Evolutionary conservation across 2,329 filamentous ascomycete species (phyloP), one percentile per base, ranked within the genome.

Genomic region (Whalleya microplaca): DNA sequence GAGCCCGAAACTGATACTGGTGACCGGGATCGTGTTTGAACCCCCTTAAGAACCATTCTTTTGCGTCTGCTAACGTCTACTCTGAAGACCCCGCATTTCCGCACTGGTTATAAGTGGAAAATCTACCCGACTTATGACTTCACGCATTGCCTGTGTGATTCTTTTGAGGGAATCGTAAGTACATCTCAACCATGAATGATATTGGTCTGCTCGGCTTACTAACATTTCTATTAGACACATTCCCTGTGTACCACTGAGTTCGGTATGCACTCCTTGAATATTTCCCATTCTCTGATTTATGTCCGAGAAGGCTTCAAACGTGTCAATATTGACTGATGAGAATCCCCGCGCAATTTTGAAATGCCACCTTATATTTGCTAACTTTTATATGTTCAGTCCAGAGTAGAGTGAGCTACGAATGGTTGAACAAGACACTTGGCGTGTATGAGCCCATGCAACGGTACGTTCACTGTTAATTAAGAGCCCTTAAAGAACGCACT

Each of bases 121-220:
- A 96, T 97, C 61, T 97, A 96, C 72, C 95, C 95, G 0, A 96
- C 94, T 0, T 97, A 97, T 69, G 93, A 96, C 72, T 96, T 96
- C 71, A 90, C 89, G 0, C 91, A 96, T 77, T 96, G 91, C 73
- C 80, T 97, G 20, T 94, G 91, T 67, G 95, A 98, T 80, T 93
- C 90, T 64, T 91, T 96, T 63, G 95, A 99, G 74, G 84, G 84
- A 18, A 96, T 98, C 68, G 60, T 63, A 48, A 61, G 60, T 61
- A 47, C 29, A 37, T 16, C 14, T 20, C 7, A 41, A 12, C 10
- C 14, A 8, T n/a, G 7, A 3, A 32, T 20, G 4, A 18, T 14
- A 12, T 41, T 2, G 6, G 12, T 6, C 32, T 7, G 37, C 1
- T 41, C 37, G 8, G n/a, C n/a, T 41, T 50, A 12, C 54, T 59